Conservation (phyloP, 495 filamentous ascomycete species). For the Aspergillus saccharolyticus region DNA sequence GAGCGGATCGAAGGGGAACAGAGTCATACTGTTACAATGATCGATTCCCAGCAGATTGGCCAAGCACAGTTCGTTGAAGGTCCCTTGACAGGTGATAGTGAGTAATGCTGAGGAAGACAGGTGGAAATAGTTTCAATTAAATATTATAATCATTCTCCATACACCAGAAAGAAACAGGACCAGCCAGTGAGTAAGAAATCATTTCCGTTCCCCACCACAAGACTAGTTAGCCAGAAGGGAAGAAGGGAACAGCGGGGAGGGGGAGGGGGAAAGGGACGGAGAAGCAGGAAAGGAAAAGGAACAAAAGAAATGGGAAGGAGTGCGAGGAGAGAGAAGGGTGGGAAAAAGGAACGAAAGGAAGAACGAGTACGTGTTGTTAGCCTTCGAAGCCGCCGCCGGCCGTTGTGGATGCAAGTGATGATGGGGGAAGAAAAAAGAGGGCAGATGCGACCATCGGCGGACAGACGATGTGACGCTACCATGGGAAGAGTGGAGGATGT, state of each 20-base stretch:
- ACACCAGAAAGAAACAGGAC: conserved; percentile 16
- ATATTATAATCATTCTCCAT: conserved; percentile 13
- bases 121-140: conserved; percentile 13
- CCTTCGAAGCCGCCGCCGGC: conserved; percentile 10
- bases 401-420: not conserved
- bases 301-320: conserved; percentile 12
- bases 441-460: conserved; percentile 25
- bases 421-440: conserved; percentile 1
- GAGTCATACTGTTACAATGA: not conserved
- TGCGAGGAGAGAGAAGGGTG: conserved; percentile 2
- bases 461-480: conserved; percentile 26
- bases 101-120: not conserved
- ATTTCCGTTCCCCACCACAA: conserved; percentile 19
- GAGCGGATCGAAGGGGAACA: not conserved
- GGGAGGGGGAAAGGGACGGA: conserved; percentile 6
- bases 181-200: conserved; percentile 15
- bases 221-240: not conserved
- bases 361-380: not conserved
- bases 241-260: not conserved
- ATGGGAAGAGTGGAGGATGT: not conserved
- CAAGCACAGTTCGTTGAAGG: conserved; percentile 12
- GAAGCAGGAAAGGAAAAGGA: conserved; percentile 8
- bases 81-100: conserved; percentile 2
- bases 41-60: not conserved
- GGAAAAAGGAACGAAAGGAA: conserved; percentile 6